Conservation (phyloP, 129 eudicot species). For the Helichrysum umbraculigerum region DNA sequence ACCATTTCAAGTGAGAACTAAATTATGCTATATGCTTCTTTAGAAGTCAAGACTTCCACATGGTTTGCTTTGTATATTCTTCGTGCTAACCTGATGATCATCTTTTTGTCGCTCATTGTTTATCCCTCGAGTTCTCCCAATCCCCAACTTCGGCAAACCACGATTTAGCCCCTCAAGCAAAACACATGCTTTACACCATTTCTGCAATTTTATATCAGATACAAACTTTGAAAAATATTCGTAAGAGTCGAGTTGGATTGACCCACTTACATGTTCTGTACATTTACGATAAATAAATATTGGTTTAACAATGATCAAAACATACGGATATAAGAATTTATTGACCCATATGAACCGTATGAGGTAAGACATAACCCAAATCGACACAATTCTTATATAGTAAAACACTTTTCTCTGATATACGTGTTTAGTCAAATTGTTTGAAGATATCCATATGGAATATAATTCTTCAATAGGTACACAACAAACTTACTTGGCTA, state of each 20-base stretch:
- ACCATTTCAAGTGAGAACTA: background rate
- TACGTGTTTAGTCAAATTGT: too few species aligned
- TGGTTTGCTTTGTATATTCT: conserved; percentile 68
- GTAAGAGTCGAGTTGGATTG: too few species aligned
- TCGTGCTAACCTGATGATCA: conserved; percentile 32
- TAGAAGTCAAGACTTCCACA: conserved; percentile 77
- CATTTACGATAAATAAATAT: too few species aligned
- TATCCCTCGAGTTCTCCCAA: conserved; percentile 70
- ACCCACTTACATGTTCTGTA: too few species aligned
- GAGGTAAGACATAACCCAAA: too few species aligned
- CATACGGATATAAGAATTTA: too few species aligned
- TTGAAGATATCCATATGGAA: too few species aligned
- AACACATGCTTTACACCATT: conserved; percentile 99
- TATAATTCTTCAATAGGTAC: too few species aligned
- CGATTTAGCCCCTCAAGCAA: conserved; percentile 90
- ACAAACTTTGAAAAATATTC: background rate
- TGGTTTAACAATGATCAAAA: too few species aligned
- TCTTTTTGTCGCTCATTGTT: conserved; percentile 20
- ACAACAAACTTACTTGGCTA: conserved; percentile 63
- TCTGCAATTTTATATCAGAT: conserved; percentile 45
- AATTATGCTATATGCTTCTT: background rate
- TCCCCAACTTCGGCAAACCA: conserved; percentile 91
- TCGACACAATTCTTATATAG: background rate
- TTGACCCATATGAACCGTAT: too few species aligned
- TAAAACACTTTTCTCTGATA: background rate